phyloP scores from a whole-genome alignment of 1,139 yeast genomes.

The Magnusiomyces tetraspermus region DNA sequence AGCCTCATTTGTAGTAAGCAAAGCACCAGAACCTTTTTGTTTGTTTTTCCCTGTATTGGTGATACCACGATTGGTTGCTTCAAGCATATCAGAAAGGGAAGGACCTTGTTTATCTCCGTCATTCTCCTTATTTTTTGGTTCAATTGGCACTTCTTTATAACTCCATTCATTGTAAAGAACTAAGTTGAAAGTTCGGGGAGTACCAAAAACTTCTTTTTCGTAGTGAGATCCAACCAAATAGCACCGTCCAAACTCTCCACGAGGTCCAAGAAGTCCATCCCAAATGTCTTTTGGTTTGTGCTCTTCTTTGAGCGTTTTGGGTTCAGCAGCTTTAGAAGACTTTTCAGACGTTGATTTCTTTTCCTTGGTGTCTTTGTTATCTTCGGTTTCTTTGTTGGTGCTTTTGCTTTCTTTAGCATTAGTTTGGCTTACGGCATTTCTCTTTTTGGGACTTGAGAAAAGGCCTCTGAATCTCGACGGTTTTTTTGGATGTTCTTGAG shows the following conservation, averaged over 20 bases:
- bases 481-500: conserved; percentile 6
- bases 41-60: background rate
- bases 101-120: background rate
- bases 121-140: background rate
- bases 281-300: conserved; percentile 22
- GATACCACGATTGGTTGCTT: conserved; percentile 1
- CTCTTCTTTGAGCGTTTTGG: conserved; percentile 2
- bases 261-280: conserved; percentile 50
- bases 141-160: conserved; percentile 14
- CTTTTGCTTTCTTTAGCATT: background rate
- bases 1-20: background rate
- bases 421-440: conserved; percentile 2
- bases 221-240: conserved; percentile 57
- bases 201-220: conserved; percentile 50
- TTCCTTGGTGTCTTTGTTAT: background rate
- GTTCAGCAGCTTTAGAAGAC: background rate
- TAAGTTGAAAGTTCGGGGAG: conserved; percentile 43
- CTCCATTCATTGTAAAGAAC: conserved; percentile 80
- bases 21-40: background rate
- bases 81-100: background rate
- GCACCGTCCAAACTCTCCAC: conserved; percentile 82
- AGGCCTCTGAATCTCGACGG: conserved; percentile 10
- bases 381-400: background rate
- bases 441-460: conserved; percentile 19
- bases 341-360: background rate